A percentile compares a stretch with the other conserved stretches of the same genome.
phyloP scores from a whole-genome alignment of 345 rosid genomes.

The Clarkia xantiana region DNA sequence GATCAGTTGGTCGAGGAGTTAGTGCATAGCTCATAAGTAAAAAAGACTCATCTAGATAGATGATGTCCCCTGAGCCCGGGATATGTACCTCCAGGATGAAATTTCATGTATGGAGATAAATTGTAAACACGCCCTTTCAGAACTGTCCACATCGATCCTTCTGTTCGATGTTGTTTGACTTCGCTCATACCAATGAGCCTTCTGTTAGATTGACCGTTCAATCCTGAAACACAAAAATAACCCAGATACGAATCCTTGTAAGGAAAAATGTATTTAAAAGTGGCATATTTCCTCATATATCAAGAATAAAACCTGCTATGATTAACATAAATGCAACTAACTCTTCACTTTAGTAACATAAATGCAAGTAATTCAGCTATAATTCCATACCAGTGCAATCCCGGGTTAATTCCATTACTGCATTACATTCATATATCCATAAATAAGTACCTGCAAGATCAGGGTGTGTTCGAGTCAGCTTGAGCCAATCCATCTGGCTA shows the following conservation, averaged over 20 bases:
- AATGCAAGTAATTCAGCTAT: too few species aligned
- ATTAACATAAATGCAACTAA: too few species aligned
- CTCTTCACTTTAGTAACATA: too few species aligned
- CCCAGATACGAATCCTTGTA: too few species aligned
- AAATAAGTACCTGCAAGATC: conserved; percentile 74
- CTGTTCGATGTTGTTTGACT: conserved; percentile 57
- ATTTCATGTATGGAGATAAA: conserved; percentile 81
- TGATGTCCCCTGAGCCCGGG: too few species aligned
- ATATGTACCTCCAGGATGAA: conserved; percentile 99
- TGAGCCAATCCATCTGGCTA: conserved; percentile 87
- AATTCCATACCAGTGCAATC: too few species aligned
- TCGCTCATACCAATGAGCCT: conserved; percentile 60
- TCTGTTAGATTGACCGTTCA: conserved; percentile 70
- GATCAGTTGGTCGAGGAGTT: conserved; percentile 1
- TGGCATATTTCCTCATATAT: too few species aligned
- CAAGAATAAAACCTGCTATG: too few species aligned
- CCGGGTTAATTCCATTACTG: too few species aligned
- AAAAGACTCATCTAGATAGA: conserved; percentile 6
- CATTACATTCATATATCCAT: too few species aligned
- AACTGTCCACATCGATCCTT: conserved; percentile 91
- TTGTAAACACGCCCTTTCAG: conserved; percentile 78
- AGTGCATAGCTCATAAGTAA: neutral
- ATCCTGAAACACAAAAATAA: conserved; percentile 23
- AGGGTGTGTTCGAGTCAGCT: conserved; percentile 62
- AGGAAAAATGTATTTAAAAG: too few species aligned